Base-by-base conservation (phyloP, 1,284 basidiomycete genomes). In the Puccinia coronata region DNA sequence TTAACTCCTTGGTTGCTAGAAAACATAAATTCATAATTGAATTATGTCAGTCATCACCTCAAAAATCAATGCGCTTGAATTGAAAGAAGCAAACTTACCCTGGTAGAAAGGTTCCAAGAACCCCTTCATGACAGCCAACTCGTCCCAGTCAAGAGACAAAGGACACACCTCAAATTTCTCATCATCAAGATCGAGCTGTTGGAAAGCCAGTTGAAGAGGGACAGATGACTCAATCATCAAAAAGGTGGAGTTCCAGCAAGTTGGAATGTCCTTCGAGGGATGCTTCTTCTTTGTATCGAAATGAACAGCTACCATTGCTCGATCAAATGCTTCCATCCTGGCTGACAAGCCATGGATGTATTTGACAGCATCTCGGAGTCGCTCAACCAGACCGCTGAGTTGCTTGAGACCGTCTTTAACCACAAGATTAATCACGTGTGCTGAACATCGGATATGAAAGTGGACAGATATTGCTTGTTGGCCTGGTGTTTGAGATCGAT, bases 311-410 rank as follows among this genome's bases (percentile, higher is more conserved):
- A 61, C 59, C 9, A 61, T 11, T 11, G 59, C 59, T 12, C 59
- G 14, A 31, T 61, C 59, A 61, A 61, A 61, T 16, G 59, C 59
- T 20, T 61, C 59, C 59, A 28, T 61, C 59, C 59, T 61, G 59
- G 11, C 16, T 61, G 59, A 25, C 6, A 28, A 61, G 20, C 59
- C 59, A n/a, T n/a, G n/a, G n/a, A n/a, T n/a, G n/a, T n/a, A n/a
- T n/a, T n/a, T n/a, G n/a, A n/a, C n/a, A n/a, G n/a, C 12, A 6
- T 61, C 59, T 61, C 59, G 25, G 23, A 16, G 59, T 8, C 9
- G 16, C 43, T 61, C 59, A 61, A 61, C 25, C 28, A 47, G 43
- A 8, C 16, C 43, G 16, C 8, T 47, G 43, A 8, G 8, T 47
- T 47, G 9, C 43, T 47, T 47, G n/a, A 61, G 16, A 3, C 43